Conservation (phyloP, 257 asterid species). For the Nicotiana benthamiana region DNA sequence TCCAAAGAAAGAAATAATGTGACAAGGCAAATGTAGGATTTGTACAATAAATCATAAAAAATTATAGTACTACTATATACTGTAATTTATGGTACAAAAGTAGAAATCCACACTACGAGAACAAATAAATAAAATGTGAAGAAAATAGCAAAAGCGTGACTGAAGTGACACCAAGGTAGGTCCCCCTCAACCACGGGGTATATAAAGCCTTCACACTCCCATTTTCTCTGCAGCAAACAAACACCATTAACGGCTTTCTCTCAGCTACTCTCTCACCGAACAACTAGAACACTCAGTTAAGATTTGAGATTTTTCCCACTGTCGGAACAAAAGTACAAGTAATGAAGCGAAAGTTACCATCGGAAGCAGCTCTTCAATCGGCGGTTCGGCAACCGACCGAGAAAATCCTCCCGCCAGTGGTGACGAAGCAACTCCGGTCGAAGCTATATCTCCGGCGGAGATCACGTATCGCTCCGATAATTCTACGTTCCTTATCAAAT, state of each 20-base stretch:
- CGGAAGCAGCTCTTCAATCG: neutral
- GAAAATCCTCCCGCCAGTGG: neutral
- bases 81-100: too few species aligned
- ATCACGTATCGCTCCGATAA: constrained; percentile 36
- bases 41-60: too few species aligned
- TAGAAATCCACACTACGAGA: too few species aligned
- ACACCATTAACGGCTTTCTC: too few species aligned
- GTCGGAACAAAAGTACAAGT: neutral
- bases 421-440: constrained; percentile 63
- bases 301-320: neutral
- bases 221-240: too few species aligned
- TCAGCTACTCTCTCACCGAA: neutral
- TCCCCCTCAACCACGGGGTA: constrained; percentile 31
- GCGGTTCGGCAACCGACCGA: neutral
- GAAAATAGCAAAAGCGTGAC: neutral
- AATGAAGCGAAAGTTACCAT: constrained; percentile 3
- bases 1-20: neutral
- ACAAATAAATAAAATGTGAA: too few species aligned
- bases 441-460: constrained; percentile 52
- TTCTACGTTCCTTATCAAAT: constrained; percentile 20
- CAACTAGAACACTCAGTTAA: too few species aligned
- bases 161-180: neutral
- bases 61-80: too few species aligned
- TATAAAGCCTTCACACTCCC: constrained; percentile 22
- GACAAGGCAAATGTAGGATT: too few species aligned